Percentiles rank a stretch among this genome's conserved stretches.
phyloP scores from a whole-genome alignment of 139 green algal species.

The Mychonastes homosphaera region DNA sequence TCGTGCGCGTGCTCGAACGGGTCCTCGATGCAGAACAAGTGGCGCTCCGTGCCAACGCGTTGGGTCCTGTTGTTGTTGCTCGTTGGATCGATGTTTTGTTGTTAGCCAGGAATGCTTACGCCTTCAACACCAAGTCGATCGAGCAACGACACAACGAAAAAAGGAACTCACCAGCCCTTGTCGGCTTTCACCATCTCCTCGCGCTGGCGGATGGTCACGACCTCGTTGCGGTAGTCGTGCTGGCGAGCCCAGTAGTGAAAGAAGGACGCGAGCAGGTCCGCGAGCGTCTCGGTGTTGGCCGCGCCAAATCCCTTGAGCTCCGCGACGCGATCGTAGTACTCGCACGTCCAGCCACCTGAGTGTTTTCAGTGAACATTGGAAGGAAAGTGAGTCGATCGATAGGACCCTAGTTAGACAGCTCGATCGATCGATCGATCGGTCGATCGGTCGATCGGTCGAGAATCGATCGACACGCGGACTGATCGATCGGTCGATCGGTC shows the following conservation, averaged over 20 bases:
- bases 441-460: too few relatives aligned
- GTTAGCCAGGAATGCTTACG: not conserved
- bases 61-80: conserved; percentile 64
- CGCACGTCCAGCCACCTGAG: conserved; percentile 47
- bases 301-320: conserved; percentile 52
- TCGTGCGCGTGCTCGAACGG: conserved; percentile 85
- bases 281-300: conserved; percentile 69
- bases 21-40: conserved; percentile 86
- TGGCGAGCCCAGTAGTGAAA: conserved; percentile 87
- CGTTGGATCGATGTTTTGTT: not conserved
- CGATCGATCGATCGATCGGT: too few relatives aligned
- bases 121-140: not conserved
- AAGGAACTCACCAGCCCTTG: conserved; percentile 71
- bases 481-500: too few relatives aligned
- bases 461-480: too few relatives aligned
- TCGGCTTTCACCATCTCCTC: conserved; percentile 55
- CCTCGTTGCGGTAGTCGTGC: conserved; percentile 73
- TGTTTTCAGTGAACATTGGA: not conserved
- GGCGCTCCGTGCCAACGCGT: conserved; percentile 76
- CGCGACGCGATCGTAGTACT: conserved; percentile 57
- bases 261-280: conserved; percentile 69
- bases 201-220: conserved; percentile 66
- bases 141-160: not conserved
- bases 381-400: not conserved
- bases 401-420: too few relatives aligned